Evolutionary conservation across 768 basidiomycete species (phyloP).

Genomic region (Auricularia sp.): DNA sequence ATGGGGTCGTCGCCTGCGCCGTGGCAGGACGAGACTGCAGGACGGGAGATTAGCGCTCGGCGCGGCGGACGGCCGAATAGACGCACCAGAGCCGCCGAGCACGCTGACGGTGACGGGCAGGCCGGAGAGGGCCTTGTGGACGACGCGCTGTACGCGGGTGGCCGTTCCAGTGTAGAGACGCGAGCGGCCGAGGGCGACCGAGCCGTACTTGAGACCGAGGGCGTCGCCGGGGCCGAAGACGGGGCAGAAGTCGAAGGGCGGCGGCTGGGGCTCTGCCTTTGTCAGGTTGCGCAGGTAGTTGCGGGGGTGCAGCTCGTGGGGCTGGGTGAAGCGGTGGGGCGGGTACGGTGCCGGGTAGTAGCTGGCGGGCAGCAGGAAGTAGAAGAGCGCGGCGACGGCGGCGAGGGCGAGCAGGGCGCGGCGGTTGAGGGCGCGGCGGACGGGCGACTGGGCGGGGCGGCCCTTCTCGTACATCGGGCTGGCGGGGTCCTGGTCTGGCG

Average conservation of each 20-base stretch:
- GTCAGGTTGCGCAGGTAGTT: conserved; percentile 57
- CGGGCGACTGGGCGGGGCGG: conserved; percentile 22
- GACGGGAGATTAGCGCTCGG: conserved; percentile 6
- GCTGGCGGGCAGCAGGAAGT: conserved; percentile 21
- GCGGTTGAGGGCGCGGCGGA: conserved; percentile 49
- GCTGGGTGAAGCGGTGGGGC: conserved; percentile 4
- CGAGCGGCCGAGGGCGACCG: conserved; percentile 60
- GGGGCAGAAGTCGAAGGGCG: conserved; percentile 89
- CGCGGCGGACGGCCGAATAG: not conserved
- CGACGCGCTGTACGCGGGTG: conserved; percentile 67
- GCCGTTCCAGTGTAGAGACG: conserved; percentile 72
- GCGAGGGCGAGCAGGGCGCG: conserved; percentile 54
- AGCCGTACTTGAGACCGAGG: conserved; percentile 70
- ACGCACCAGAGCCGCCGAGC: conserved; percentile 72
- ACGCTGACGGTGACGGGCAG: conserved; percentile 84
- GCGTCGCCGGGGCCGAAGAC: conserved; percentile 74
- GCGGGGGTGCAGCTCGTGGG: conserved; percentile 34
- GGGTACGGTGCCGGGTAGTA: not conserved
- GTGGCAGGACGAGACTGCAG: conserved; percentile 79
- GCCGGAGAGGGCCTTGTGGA: conserved; percentile 75
- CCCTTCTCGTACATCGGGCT: not conserved
- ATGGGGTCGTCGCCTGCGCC: conserved; percentile 89
- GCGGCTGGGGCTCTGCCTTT: conserved; percentile 36
- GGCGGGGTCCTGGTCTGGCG: not conserved
- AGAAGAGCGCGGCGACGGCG: conserved; percentile 38